Evolutionary conservation across 805 yeast species (phyloP), one percentile per base, ranked within the genome.

Genomic region (Starmerella vaccinii): DNA sequence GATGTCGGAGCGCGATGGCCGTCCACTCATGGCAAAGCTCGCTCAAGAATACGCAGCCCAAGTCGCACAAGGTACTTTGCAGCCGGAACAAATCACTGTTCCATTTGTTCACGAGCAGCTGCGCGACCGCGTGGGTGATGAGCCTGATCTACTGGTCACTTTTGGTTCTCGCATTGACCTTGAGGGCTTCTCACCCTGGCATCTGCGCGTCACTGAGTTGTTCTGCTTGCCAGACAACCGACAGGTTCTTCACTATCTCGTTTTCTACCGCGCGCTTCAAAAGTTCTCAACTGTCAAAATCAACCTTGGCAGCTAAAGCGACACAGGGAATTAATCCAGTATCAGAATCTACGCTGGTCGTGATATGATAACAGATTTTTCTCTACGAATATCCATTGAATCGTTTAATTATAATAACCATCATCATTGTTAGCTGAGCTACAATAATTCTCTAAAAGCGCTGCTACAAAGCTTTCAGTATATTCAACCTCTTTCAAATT

Each of bases 151-250:
- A 56, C 71, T 92, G 44, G 71, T 92, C 27, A 69, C 84, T 48
- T 92, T 90, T 65, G 87, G 87, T 19, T 95, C 97, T n/a, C 72
- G 74, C 12, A 71, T 92, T 56, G 95, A 88, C 64, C 74, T 92
- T 46, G 95, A 88, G 66, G 97, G 95, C 16, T 92, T 81, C 65
- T 97, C 97, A 19, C 98, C 98, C 26, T 92, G 98, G 98, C 97
- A 90, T 63, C 78, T 87, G 32, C 76, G 98, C 55, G 75, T 94
- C 48, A 77, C 88, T 6, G 98, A 92, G 63, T 78, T 92, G 61
- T 89, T 81, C 68, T 84, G 94, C 85, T 90, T 87, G 62, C 82
- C 83, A 2, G 95, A 86, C 65, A 88, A 88, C 65, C 79, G 75
- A 52, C 79, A 76, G 49, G 59, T 50, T n/a, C 95, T 87, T 43